These are phyloP conservation scores for Ustilago lituana DNA, from an alignment of 1,284 basidiomycete genomes.

Conservation along the genomic window DNA sequence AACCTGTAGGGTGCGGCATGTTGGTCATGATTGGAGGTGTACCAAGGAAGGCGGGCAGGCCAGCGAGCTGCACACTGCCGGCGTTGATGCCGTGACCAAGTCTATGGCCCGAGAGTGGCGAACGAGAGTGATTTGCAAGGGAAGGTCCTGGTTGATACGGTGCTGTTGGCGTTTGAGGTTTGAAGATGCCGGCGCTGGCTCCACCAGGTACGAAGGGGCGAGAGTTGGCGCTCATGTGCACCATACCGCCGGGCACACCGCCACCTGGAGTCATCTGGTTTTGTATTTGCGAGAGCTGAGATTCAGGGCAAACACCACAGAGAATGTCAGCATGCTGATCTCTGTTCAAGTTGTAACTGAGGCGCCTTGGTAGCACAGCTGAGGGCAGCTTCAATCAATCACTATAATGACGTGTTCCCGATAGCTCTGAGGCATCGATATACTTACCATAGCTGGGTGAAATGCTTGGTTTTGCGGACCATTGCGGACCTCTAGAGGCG, in stretches of 20 bases:
- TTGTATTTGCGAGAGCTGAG: constrained; percentile 42
- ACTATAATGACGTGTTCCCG: no score
- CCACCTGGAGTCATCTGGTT: constrained; percentile 28
- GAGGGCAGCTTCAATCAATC: no score
- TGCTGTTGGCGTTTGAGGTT: constrained; percentile 15
- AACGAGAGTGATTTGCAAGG: constrained; percentile 6
- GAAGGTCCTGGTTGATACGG: constrained; percentile 4
- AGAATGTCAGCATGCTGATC: constrained; percentile 2
- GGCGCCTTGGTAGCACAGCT: no score
- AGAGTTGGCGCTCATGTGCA: constrained; percentile 28
- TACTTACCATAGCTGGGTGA: constrained; percentile 7
- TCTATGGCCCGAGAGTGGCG: constrained; percentile 18
- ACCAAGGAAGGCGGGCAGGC: constrained; percentile 35
- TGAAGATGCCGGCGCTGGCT: constrained; percentile 2
- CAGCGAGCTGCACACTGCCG: constrained; percentile 43
- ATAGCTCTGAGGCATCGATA: neutral
- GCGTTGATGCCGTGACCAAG: constrained; percentile 29
- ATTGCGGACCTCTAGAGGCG: constrained; percentile 4
- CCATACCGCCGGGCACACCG: constrained; percentile 15
- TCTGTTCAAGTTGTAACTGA: no score
- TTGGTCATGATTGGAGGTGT: constrained; percentile 24
- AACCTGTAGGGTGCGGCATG: constrained; percentile 11
- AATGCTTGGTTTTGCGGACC: neutral
- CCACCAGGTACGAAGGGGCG: constrained; percentile 36
- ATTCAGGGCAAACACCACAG: no score